Percentiles rank a stretch among this genome's conserved stretches.
These are phyloP conservation scores for Parastagonospora avenae DNA, from an alignment of 2,329 filamentous ascomycete species.

Conservation along the genomic window DNA sequence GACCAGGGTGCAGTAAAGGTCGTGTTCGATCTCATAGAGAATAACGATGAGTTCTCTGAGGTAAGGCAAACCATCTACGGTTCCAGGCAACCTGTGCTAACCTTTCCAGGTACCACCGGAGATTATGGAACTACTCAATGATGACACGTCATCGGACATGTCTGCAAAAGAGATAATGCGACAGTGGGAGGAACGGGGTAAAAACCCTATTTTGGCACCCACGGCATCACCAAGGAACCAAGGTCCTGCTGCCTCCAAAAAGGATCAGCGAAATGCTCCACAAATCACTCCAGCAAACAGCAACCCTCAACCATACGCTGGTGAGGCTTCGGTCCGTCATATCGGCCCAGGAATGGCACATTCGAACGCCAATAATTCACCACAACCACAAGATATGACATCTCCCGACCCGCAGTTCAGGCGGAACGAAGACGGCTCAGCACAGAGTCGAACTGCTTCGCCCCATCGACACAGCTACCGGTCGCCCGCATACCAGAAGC, in stretches of 20 bases:
- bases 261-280: constrained; percentile 54
- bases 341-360: constrained; percentile 51
- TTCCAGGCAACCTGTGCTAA: constrained; percentile 20
- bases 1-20: constrained; percentile 94
- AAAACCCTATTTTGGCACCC: constrained; percentile 62
- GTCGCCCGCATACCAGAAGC: constrained; percentile 43
- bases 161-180: constrained; percentile 98
- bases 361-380: constrained; percentile 31
- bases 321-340: constrained; percentile 82
- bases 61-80: constrained; percentile 61
- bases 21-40: constrained; percentile 86
- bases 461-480: constrained; percentile 48
- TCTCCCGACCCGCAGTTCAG: constrained; percentile 43
- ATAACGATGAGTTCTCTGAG: constrained; percentile 96
- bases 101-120: constrained; percentile 82
- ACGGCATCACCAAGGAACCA: constrained; percentile 44
- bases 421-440: constrained; percentile 38
- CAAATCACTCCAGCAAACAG: constrained; percentile 78
- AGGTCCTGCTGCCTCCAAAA: constrained; percentile 58
- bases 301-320: constrained; percentile 83
- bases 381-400: constrained; percentile 38
- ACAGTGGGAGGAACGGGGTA: constrained; percentile 83
- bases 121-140: constrained; percentile 81
- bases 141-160: constrained; percentile 82
- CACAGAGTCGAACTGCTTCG: constrained; percentile 42